These are phyloP conservation scores for Aspergillus awamori DNA, from an alignment of 2,329 filamentous ascomycete genomes.

Conservation along the genomic window DNA sequence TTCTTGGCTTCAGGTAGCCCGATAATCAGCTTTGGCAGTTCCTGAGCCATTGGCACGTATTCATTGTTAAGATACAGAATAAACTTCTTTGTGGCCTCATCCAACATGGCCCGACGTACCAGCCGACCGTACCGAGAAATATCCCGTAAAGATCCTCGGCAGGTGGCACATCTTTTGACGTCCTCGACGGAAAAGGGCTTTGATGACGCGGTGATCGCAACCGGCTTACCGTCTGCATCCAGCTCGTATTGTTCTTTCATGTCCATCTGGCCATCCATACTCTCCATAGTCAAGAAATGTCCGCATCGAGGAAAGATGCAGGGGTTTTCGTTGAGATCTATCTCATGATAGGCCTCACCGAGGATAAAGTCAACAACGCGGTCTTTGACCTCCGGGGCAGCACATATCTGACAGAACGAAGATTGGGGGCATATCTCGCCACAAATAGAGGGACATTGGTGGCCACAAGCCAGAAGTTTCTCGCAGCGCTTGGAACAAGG, in stretches of 20 bases:
- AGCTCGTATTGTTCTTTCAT: slow-evolving; percentile 45
- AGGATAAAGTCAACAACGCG: slow-evolving; percentile 61
- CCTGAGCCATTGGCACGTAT: slow-evolving; percentile 46
- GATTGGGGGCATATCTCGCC: slow-evolving; percentile 62
- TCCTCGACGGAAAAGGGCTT: slow-evolving; percentile 55
- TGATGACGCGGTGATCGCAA: slow-evolving; percentile 31
- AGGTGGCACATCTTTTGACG: slow-evolving; percentile 61
- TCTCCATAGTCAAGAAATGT: slow-evolving; percentile 63
- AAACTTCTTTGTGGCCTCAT: slow-evolving; percentile 67
- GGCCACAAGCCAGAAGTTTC: slow-evolving; percentile 58
- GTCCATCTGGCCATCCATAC: slow-evolving; percentile 64
- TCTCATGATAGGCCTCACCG: slow-evolving; percentile 57
- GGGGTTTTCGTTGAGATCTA: slow-evolving; percentile 62
- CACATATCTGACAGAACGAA: slow-evolving; percentile 61
- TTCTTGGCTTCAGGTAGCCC: slow-evolving; percentile 25
- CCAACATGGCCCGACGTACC: slow-evolving; percentile 58
- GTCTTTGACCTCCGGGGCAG: slow-evolving; percentile 46
- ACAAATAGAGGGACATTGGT: slow-evolving; percentile 67
- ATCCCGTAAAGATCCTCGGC: slow-evolving; percentile 59
- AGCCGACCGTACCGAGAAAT: slow-evolving; percentile 51
- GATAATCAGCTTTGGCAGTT: slow-evolving; percentile 30
- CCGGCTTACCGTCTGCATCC: slow-evolving; percentile 29
- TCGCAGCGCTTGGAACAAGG: slow-evolving; percentile 66
- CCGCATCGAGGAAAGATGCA: slow-evolving; percentile 66
- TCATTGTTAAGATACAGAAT: slow-evolving; percentile 55